Conservation (phyloP, 2,329 filamentous ascomycete species). For the Fusarium protoensiforme region DNA sequence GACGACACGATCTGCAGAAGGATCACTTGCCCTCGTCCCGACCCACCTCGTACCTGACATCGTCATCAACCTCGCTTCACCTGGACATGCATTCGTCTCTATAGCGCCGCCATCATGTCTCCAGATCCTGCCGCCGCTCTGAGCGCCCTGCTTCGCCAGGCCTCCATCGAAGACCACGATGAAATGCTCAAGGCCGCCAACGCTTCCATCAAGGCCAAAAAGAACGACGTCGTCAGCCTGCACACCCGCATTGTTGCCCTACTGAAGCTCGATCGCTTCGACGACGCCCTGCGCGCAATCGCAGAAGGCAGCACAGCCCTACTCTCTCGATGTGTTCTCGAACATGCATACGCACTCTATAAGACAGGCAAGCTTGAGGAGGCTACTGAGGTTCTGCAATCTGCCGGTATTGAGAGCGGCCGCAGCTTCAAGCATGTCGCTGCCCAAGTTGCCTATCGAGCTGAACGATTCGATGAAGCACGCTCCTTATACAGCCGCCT, state of each 20-base stretch:
- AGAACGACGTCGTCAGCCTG: conserved; percentile 68
- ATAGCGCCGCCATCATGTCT: conserved; percentile 48
- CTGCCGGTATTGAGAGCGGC: conserved; percentile 44
- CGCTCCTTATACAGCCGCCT: conserved; percentile 72
- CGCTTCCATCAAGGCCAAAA: conserved; percentile 70
- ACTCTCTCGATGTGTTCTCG: conserved; percentile 70
- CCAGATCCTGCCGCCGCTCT: conserved; percentile 62
- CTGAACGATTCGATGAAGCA: conserved; percentile 77
- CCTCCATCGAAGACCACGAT: conserved; percentile 76
- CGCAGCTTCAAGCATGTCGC: conserved; percentile 63
- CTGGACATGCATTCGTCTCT: conserved; percentile 40
- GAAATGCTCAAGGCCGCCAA: conserved; percentile 75
- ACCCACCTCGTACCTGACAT: not conserved
- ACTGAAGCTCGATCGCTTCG: conserved; percentile 84
- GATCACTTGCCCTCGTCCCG: not conserved
- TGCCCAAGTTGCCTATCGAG: conserved; percentile 78
- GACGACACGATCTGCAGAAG: not conserved
- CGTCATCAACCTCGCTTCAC: conserved; percentile 4
- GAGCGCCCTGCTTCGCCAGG: conserved; percentile 63
- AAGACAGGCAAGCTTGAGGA: conserved; percentile 77
- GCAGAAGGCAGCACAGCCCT: conserved; percentile 71
- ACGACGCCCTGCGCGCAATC: conserved; percentile 78
- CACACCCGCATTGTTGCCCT: conserved; percentile 79
- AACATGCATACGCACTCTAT: conserved; percentile 86
- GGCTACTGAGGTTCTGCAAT: conserved; percentile 62